Evolutionary conservation across 306 rosid species (phyloP), one percentile per base, ranked within the genome.

Genomic region (Spatholobus suberectus): DNA sequence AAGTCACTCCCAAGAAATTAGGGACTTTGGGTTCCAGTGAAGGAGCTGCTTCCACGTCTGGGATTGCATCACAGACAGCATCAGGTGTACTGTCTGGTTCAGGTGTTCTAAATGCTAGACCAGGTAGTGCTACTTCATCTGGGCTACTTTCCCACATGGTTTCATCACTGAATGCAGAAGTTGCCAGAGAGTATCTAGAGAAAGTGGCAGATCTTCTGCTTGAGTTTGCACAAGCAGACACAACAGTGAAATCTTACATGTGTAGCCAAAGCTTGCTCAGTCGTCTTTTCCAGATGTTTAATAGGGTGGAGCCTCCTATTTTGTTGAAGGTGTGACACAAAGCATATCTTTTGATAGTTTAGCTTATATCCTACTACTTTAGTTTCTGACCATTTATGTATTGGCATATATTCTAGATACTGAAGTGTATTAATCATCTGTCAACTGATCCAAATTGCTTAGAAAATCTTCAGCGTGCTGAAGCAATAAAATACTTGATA

Each of bases 391-490:
- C 81, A 46, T 73, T 52, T 74, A 65, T 79, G 17, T 68, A 37
- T 46, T 88, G 79, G 18, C 67, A 35, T 84, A 38, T 85, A 75
- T 78, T 76, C 43, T 85, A 96, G 99, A 90, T 96, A 85, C 81
- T 96, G 87, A 96, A 88, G 90, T 96, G 98, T 74, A 87, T 94
- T 81, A 94, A 96, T 89, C 88, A 96, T 88, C 86, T 96, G 77
- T 96, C 98, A 77, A 96, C 98, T 65, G 99, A 96, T 94, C 99
- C 99, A 75, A 92, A 96, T 89, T 96, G 99, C 95, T 87, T 96
- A 82, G 99, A 96, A 86, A 94, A 91, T 87, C 99, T 96, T 85
- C 99, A 96, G 89, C 97, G 99, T 40, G 99, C 98, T 41, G 98
- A 96, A 69, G 99, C 99, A 75, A 96, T 96, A 43, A 96, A 96